These are phyloP conservation scores for Rosa hybrid DNA, from an alignment of 331 rosid species.

Conservation along the genomic window DNA sequence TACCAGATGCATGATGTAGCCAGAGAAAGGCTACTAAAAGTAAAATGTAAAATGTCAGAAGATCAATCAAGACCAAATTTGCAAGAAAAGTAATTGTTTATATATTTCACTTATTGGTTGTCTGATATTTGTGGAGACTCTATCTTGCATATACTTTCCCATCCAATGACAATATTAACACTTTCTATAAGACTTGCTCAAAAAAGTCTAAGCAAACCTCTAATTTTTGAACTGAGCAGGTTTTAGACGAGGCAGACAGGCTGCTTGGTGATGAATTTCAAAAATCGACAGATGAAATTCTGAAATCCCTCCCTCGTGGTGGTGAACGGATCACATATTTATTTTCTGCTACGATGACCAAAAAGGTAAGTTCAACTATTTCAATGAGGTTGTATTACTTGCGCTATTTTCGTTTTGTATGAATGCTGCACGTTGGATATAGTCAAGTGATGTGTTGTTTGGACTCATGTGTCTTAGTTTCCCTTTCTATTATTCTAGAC, in stretches of 20 bases:
- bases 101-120: too few species aligned
- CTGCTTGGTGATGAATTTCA: slow-evolving; percentile 78
- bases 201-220: neutral
- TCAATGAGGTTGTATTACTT: neutral
- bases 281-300: slow-evolving; percentile 71
- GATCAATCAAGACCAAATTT: too few species aligned
- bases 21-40: too few species aligned
- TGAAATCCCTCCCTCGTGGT: slow-evolving; percentile 42
- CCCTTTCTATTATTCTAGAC: too few species aligned
- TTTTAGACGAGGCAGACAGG: slow-evolving; percentile 91
- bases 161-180: too few species aligned
- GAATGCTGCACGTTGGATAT: neutral
- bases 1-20: neutral
- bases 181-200: too few species aligned
- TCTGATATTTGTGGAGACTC: too few species aligned
- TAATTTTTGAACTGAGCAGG: slow-evolving; percentile 49
- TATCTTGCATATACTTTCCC: too few species aligned
- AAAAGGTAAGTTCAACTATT: slow-evolving; percentile 48
- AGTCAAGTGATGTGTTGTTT: neutral
- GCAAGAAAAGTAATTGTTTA: too few species aligned
- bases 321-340: slow-evolving; percentile 68
- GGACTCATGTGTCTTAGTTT: neutral
- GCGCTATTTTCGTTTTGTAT: neutral
- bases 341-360: slow-evolving; percentile 95
- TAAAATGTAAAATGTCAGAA: too few species aligned